These are phyloP conservation scores for Beauveria pseudobassiana DNA, from an alignment of 2,329 filamentous ascomycete genomes.

Conservation along the genomic window DNA sequence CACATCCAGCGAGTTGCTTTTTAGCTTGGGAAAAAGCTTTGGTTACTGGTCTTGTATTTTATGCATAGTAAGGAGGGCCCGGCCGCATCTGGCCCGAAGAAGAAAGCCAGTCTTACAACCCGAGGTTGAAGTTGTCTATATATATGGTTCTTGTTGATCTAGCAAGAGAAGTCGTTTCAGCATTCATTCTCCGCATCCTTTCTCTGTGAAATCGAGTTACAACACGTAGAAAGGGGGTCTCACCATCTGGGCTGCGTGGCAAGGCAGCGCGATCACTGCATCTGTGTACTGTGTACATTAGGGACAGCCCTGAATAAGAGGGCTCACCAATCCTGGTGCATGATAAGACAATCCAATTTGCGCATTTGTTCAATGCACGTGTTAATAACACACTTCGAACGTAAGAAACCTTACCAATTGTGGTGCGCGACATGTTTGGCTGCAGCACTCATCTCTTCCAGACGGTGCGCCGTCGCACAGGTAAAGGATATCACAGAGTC, in stretches of 20 bases:
- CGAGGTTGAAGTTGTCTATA: not conserved
- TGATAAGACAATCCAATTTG: not conserved
- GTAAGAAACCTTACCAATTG: not conserved
- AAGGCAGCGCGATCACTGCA: too few relatives aligned
- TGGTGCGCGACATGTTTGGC: not conserved
- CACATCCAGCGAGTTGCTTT: conserved; percentile 6
- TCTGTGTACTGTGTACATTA: not conserved
- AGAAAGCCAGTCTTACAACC: too few relatives aligned
- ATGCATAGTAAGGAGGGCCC: not conserved
- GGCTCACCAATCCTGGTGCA: not conserved
- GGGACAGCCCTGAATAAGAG: not conserved
- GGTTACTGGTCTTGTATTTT: not conserved
- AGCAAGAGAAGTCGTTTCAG: not conserved
- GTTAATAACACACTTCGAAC: not conserved
- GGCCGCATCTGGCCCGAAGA: too few relatives aligned
- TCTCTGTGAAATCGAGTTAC: too few relatives aligned
- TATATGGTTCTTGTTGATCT: not conserved
- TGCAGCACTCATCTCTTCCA: not conserved
- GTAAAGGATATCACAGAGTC: not conserved
- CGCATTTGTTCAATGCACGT: not conserved
- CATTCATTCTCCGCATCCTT: not conserved
- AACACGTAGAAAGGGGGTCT: too few relatives aligned
- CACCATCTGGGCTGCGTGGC: too few relatives aligned
- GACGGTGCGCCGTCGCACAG: not conserved
- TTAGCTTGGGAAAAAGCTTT: conserved; percentile 1